A percentile compares a stretch with the other conserved stretches of the same genome.
These are phyloP conservation scores for Ceratonia siliqua DNA, from an alignment of 306 rosid genomes.

Conservation along the genomic window DNA sequence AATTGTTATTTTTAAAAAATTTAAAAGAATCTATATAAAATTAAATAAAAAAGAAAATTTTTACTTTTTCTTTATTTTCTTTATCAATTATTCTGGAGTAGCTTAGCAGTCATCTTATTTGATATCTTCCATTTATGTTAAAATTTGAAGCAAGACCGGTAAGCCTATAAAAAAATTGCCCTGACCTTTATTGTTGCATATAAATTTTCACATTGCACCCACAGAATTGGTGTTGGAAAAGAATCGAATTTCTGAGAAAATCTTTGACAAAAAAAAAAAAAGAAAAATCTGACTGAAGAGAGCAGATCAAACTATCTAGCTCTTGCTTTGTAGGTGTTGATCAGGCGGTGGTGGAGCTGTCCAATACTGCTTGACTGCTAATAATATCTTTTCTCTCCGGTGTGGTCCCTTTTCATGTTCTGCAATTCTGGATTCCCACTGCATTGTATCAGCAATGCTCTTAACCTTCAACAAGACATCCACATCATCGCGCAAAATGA, in stretches of 20 bases:
- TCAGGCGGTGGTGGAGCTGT: conserved; percentile 54
- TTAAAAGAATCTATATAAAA: too few relatives aligned
- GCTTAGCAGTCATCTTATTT: conserved; percentile 13
- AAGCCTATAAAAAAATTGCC: conserved; percentile 2
- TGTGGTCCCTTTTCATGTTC: conserved; percentile 81
- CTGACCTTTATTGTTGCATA: conserved; percentile 2
- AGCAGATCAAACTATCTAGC: conserved; percentile 35
- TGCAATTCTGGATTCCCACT: conserved; percentile 68
- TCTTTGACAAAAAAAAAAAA: background rate
- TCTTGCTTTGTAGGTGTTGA: conserved; percentile 25
- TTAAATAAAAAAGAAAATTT: too few relatives aligned
- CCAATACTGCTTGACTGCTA: conserved; percentile 81
- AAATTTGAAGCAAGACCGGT: conserved; percentile 9
- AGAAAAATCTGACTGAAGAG: conserved; percentile 6
- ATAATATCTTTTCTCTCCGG: conserved; percentile 69
- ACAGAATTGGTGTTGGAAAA: conserved; percentile 19
- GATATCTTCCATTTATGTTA: conserved; percentile 18
- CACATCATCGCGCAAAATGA: conserved; percentile 80
- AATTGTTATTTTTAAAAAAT: too few relatives aligned
- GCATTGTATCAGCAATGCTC: conserved; percentile 58
- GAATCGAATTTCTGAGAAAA: conserved; percentile 38
- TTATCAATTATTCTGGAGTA: too few relatives aligned
- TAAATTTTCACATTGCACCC: conserved; percentile 2
- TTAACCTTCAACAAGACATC: conserved; percentile 63
- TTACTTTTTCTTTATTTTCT: too few relatives aligned